Evolutionary conservation across 1,284 basidiomycete genomes (phyloP), one percentile per base, ranked within the genome.

Genomic region (Cryptococcus floricola): DNA sequence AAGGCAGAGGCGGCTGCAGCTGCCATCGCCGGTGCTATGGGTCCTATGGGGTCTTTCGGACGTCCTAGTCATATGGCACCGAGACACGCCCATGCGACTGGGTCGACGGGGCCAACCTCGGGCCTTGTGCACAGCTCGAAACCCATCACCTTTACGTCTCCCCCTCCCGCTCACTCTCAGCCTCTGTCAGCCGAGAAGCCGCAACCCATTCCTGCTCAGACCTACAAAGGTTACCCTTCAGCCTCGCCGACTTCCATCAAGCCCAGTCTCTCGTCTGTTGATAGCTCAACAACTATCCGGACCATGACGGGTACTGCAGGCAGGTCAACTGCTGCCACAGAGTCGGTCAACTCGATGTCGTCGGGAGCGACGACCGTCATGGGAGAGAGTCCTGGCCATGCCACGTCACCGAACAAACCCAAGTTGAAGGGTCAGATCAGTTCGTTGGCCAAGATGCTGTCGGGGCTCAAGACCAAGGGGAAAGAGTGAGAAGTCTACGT

Each of bases 381-480:
- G n/a, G 45, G 43, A 14, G 19, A 28, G 7, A 23, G 28, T 18
- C 31, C 39, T 19, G 34, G 14, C 23, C 50, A 47, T 3, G 52
- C 18, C 8, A 57, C 43, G 37, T 60, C 65, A 37, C 71, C 71
- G 6, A 69, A 71, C 56, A 70, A 70, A 50, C 70, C 74, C 16
- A 76, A 76, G 59, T 57, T 73, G 54, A 73, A 75, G 59, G 70
- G 71, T n/a, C 75, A 77, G 58, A 75, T 75, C 14, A 58, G 58
- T 56, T 68, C 67, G 39, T 58, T 77, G 16, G 72, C 73, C 23
- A 77, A 75, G 68, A 77, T 77, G 74, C 61, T 77, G 31, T 69
- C 67, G 28, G 72, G 75, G 16, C 62, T 77, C 42, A 77, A 77
- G 69, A 70, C 72, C 25, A 73, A 71, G 56, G 69, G 68, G 37